Evolutionary conservation across 768 basidiomycete genomes (phyloP).

Genomic region (Lentinula aciculospora): DNA sequence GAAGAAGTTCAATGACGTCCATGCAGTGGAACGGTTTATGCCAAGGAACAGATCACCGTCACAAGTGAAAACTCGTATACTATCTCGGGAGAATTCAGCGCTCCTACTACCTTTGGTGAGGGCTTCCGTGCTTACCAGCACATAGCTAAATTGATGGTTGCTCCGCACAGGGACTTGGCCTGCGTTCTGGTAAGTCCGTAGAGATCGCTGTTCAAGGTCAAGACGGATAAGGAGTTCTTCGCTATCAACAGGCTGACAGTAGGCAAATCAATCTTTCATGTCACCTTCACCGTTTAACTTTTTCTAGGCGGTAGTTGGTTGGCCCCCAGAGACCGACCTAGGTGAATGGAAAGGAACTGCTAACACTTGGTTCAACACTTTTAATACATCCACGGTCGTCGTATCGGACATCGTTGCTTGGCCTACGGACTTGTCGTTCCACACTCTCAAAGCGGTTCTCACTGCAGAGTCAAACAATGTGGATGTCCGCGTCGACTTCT

Average conservation of each 20-base stretch:
- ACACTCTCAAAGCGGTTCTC: conserved; percentile 34
- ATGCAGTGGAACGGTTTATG: conserved; percentile 32
- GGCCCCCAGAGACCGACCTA: conserved; percentile 39
- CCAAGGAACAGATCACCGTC: conserved; percentile 35
- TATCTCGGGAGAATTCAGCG: conserved; percentile 36
- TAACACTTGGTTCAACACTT: conserved; percentile 39
- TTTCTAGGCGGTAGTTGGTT: conserved; percentile 30
- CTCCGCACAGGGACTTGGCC: conserved; percentile 30
- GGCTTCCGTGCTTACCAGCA: not conserved
- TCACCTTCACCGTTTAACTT: not conserved
- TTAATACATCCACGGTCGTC: conserved; percentile 38
- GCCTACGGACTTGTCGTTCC: conserved; percentile 39
- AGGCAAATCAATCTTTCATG: not conserved
- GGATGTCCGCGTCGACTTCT: conserved; percentile 35
- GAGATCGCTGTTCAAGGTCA: not conserved
- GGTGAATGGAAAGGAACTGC: conserved; percentile 42
- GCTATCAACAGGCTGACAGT: conserved; percentile 25
- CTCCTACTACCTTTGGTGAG: conserved; percentile 27
- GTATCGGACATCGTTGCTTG: conserved; percentile 32
- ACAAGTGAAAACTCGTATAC: conserved; percentile 29
- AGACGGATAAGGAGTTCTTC: not conserved
- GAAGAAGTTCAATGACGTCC: not conserved
- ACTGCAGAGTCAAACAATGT: conserved; percentile 29
- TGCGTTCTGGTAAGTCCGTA: conserved; percentile 31
- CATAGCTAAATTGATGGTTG: not conserved